phyloP scores from a whole-genome alignment of 257 asterid species.

The Solanum clarkiae region DNA sequence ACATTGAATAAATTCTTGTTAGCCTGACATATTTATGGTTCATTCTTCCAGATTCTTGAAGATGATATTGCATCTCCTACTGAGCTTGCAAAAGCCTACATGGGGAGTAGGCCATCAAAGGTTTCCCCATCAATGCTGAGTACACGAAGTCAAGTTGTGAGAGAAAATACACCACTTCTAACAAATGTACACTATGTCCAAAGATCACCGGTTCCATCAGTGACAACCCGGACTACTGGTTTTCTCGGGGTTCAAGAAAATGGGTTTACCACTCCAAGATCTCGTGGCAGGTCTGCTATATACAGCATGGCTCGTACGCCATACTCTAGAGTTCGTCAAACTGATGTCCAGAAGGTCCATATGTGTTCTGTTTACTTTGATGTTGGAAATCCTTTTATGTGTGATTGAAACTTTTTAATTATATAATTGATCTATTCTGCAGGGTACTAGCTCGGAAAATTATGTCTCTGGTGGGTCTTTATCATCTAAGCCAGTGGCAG shows the following conservation, averaged over 20 bases:
- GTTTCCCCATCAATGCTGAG: constrained; percentile 57
- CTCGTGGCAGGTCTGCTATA: constrained; percentile 79
- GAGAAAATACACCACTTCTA: constrained; percentile 29
- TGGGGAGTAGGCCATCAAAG: constrained; percentile 69
- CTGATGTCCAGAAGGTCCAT: constrained; percentile 46
- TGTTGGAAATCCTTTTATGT: not conserved
- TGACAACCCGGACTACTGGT: constrained; percentile 10
- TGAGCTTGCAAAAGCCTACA: constrained; percentile 89
- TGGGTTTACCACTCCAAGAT: constrained; percentile 57
- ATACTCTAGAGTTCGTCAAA: constrained; percentile 45
- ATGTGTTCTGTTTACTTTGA: not conserved
- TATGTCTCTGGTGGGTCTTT: constrained; percentile 33
- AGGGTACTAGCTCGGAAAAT: constrained; percentile 41
- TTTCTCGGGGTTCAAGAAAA: constrained; percentile 34
- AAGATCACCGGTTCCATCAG: constrained; percentile 28
- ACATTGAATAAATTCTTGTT: not conserved
- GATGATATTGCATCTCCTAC: constrained; percentile 73
- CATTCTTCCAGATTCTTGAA: constrained; percentile 39
- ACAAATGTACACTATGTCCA: constrained; percentile 25
- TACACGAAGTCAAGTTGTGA: constrained; percentile 29
- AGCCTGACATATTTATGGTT: constrained; percentile 7
- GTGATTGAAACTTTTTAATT: not conserved
- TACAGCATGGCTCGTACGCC: constrained; percentile 95
- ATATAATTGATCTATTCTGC: constrained; percentile 6
- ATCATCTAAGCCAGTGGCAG: constrained; percentile 19